Base-by-base conservation (phyloP, 371 early-diverging fungal species). In the Lichtheimia corymbifera region DNA sequence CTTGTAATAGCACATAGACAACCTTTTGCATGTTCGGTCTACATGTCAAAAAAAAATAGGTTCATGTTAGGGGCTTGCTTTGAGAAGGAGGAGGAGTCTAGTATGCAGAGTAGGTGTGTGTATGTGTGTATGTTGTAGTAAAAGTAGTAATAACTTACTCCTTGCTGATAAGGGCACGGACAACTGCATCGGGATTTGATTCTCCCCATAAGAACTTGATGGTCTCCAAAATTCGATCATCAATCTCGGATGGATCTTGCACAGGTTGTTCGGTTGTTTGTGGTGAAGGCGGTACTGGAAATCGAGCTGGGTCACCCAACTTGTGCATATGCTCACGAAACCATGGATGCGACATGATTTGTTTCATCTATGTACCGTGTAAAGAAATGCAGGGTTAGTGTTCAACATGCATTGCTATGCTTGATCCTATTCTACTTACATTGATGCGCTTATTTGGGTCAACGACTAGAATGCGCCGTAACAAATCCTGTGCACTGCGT, bases 401-500 rank as follows among this genome's bases (percentile, higher is more conserved):
- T 47, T n/a, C 22, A 47, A 5, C 5, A 7, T 47, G 22, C 47
- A 22, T 22, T 47, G n/a, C 5, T 17, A 47, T 47, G 47, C 47
- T 22, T 17, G n/a, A 47, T 9, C 2, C 15, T 5, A 14, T 20
- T 2, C 15, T 17, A 24, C 53, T 58, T 81, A 83, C 84, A 44
- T 72, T 80, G 2, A 80, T 53, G 43, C 81, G 67, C 45, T 72
- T 75, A 0, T 65, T 63, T 9, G 81, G 78, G 56, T 77, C 74
- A 4, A 77, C 74, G 0, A 77, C 78, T 15, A 80, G 55, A 20
- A 77, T 80, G 14, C 74, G 71, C n/a, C 72, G 76, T 41, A 80
- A 71, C 27, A 80, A 63, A 50, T 94, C 91, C 60, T 86, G 77
- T n/a, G 92, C 90, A 14, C 72, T 76, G 1, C 72, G 62, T 47